Conservation (phyloP, 495 filamentous ascomycete genomes). For the Diplogelasinospora grovesii region DNA sequence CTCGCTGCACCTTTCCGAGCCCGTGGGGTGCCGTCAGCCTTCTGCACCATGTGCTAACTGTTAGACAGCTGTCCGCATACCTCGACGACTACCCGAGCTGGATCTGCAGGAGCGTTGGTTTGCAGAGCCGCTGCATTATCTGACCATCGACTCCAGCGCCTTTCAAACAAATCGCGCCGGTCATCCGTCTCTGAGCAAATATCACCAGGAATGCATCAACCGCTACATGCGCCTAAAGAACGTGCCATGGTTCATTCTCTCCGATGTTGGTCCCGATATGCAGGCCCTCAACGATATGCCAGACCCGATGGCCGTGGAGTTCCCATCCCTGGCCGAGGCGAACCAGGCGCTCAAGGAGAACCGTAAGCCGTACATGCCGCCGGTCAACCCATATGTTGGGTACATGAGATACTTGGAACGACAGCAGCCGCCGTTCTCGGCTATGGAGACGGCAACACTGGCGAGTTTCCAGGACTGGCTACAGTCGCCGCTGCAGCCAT, state of each 20-base stretch:
- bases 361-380: conserved; percentile 20
- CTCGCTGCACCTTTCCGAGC: not conserved
- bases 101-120: conserved; percentile 85
- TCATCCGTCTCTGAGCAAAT: conserved; percentile 73
- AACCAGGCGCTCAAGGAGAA: conserved; percentile 31
- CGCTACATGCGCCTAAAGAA: conserved; percentile 77
- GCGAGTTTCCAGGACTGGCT: conserved; percentile 76
- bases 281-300: conserved; percentile 41
- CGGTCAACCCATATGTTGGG: conserved; percentile 54
- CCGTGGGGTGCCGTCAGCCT: not conserved
- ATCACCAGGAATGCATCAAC: conserved; percentile 72
- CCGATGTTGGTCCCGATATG: conserved; percentile 64
- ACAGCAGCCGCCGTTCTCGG: conserved; percentile 59
- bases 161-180: conserved; percentile 77
- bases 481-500: conserved; percentile 86
- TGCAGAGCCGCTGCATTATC: conserved; percentile 78
- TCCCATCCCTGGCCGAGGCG: conserved; percentile 61
- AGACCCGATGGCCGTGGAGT: conserved; percentile 35
- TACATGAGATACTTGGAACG: conserved; percentile 82
- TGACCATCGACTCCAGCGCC: conserved; percentile 57
- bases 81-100: conserved; percentile 66
- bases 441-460: conserved; percentile 37
- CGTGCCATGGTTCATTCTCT: conserved; percentile 73
- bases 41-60: conserved; percentile 3
- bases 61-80: conserved; percentile 63